These are phyloP conservation scores for Cryoendolithus antarcticus DNA, from an alignment of 2,329 filamentous ascomycete genomes.

Conservation along the genomic window DNA sequence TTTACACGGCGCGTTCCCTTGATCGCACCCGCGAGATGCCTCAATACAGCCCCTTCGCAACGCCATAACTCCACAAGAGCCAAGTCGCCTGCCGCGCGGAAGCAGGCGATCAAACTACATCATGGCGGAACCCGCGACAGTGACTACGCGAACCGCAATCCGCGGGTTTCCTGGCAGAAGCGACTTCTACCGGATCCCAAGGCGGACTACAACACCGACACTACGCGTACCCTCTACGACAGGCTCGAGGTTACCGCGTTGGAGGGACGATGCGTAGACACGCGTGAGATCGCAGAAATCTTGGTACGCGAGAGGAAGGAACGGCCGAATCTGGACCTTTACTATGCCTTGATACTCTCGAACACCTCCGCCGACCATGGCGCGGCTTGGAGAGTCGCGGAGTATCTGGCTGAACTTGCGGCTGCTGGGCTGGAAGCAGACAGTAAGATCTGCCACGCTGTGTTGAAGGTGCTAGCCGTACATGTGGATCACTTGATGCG, in stretches of 20 bases:
- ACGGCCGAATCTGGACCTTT: constrained; percentile 47
- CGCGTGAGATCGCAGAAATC: constrained; percentile 41
- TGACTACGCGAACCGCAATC: neutral
- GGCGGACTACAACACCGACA: constrained; percentile 6
- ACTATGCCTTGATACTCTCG: constrained; percentile 61
- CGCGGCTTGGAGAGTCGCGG: constrained; percentile 50
- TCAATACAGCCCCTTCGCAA: constrained; percentile 12
- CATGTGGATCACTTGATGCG: constrained; percentile 78
- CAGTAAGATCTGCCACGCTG: constrained; percentile 55
- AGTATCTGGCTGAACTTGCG: constrained; percentile 63
- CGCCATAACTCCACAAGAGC: constrained; percentile 10
- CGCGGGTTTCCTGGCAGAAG: too few species aligned
- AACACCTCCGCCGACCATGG: constrained; percentile 54
- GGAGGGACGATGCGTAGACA: constrained; percentile 27
- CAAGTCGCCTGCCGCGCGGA: constrained; percentile 2
- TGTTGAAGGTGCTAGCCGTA: constrained; percentile 61
- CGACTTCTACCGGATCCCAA: too few species aligned
- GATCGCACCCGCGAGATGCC: constrained; percentile 6
- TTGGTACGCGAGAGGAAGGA: constrained; percentile 45
- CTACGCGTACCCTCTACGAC: constrained; percentile 33
- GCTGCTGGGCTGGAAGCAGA: constrained; percentile 49
- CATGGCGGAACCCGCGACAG: neutral
- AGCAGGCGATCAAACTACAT: constrained; percentile 1
- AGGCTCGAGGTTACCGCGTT: constrained; percentile 31
- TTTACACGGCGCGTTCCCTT: constrained; percentile 2